Evolutionary conservation across 1,284 basidiomycete genomes (phyloP).

Genomic region (Quambalaria eucalypti): DNA sequence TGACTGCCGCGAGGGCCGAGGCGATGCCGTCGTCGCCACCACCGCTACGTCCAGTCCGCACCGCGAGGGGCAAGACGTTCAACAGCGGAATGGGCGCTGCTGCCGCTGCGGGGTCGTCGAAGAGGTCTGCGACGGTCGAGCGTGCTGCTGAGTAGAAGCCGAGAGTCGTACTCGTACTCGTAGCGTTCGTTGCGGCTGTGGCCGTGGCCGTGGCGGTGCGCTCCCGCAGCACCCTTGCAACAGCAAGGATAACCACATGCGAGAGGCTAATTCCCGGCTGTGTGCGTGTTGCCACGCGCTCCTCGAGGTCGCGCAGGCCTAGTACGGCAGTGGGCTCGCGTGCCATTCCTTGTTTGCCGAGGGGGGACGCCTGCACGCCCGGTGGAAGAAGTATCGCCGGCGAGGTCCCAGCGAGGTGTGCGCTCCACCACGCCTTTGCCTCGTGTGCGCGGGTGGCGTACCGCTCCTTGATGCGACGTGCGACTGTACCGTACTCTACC

Average conservation of each 20-base stretch:
- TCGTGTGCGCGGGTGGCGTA: background rate
- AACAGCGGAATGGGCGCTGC: background rate
- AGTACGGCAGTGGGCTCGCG: background rate
- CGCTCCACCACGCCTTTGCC: background rate
- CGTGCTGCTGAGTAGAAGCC: constrained; percentile 7
- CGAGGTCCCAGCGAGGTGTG: background rate
- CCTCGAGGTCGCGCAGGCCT: background rate
- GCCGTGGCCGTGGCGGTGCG: background rate
- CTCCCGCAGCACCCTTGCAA: background rate
- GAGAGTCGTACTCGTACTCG: background rate
- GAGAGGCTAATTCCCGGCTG: background rate
- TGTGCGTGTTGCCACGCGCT: background rate
- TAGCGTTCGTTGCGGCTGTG: background rate
- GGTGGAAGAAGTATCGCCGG: background rate
- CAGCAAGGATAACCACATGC: constrained; percentile 3
- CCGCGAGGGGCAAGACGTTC: background rate
- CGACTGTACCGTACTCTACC: background rate
- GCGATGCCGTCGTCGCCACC: background rate
- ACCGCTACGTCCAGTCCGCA: background rate
- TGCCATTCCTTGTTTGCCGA: background rate
- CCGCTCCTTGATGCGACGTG: background rate
- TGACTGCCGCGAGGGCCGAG: background rate
- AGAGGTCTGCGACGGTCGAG: background rate
- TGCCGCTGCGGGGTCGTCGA: background rate
- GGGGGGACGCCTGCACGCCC: too few relatives aligned